Base-by-base conservation (phyloP, 176 grass and related monocot species). In the Chrysopogon serrulatus region DNA sequence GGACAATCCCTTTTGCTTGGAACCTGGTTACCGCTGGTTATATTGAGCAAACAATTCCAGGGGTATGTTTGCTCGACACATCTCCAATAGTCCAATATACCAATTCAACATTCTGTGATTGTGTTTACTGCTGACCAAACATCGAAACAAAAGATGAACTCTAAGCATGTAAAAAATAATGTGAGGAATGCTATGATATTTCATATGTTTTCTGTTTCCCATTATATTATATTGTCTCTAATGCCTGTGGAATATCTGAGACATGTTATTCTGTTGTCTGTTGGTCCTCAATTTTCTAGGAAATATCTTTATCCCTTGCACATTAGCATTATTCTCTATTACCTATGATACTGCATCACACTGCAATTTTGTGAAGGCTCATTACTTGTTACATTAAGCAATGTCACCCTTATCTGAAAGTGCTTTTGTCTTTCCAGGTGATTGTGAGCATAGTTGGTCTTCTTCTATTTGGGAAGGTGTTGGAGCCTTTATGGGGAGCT, bases 1-100 rank as follows among this genome's bases (percentile, higher is more conserved):
- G 91, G 74, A 97, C 94, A 69, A 94, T 94, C 78, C 94, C 94
- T 78, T 97, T 97, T 49, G 89, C 91, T 80, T 97, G 91, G 91
- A 97, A 94, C 89, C 89, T 97, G 35, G 81, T 94, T 41, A 97
- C 89, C 81, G 65, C 94, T 79, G 91, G 91, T 79, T 97, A 97
- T 80, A 84, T 97, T 71, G 94, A 97, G 82, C 91, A 94, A 88
- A 87, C 91, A 54, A 79, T 93, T 92, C 69, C 74, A 18, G 91
- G 91, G 94, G 94, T 97, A 90, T 45, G 63, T 82, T 84, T 84
- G 3, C 40, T 44, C 0, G 0, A 54, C 18, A 23, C 78, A 47
- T 39, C 17, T 75, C 68, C 40, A 31, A 23, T n/a, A 32, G 6
- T 12, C 27, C 65, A 53, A 8, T 9, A 59, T 37, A 36, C 6